These are phyloP conservation scores for Tarenaya hassleriana DNA, from an alignment of 345 rosid species.

Conservation along the genomic window DNA sequence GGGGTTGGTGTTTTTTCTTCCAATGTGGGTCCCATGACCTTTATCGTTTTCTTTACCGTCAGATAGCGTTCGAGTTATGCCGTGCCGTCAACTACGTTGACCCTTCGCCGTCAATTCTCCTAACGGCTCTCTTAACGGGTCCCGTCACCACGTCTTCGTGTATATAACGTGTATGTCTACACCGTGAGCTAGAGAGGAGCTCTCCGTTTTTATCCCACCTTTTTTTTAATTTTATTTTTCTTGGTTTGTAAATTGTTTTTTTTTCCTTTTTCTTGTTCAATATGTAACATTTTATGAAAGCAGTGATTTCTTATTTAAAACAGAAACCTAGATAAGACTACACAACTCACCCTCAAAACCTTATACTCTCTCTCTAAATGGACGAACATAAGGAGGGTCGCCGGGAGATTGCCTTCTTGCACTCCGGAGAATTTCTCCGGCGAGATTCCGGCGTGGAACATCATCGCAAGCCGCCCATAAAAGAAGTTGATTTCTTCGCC, in stretches of 20 bases:
- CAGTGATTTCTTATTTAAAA: slow-evolving; percentile 33
- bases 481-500: slow-evolving; percentile 85
- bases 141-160: slow-evolving; percentile 1
- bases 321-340: slow-evolving; percentile 29
- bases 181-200: no score
- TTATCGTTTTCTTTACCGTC: slow-evolving; percentile 43
- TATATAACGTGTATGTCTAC: slow-evolving; percentile 12
- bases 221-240: no score
- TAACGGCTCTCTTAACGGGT: no score
- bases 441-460: slow-evolving; percentile 23
- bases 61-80: slow-evolving; percentile 36
- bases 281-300: slow-evolving; percentile 29
- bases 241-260: no score
- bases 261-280: not conserved
- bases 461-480: slow-evolving; percentile 33
- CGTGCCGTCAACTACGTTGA: no score
- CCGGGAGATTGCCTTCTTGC: slow-evolving; percentile 53
- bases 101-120: slow-evolving; percentile 28
- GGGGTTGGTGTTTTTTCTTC: slow-evolving; percentile 50
- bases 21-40: slow-evolving; percentile 31
- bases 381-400: slow-evolving; percentile 41
- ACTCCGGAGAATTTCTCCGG: slow-evolving; percentile 40
- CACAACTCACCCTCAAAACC: slow-evolving; percentile 14
- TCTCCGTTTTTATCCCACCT: no score
- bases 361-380: slow-evolving; percentile 37